A percentile compares a stretch with the other conserved stretches of the same genome.
phyloP scores from a whole-genome alignment of 129 eudicot genomes.

The Rutidosis leptorrhynchoides region DNA sequence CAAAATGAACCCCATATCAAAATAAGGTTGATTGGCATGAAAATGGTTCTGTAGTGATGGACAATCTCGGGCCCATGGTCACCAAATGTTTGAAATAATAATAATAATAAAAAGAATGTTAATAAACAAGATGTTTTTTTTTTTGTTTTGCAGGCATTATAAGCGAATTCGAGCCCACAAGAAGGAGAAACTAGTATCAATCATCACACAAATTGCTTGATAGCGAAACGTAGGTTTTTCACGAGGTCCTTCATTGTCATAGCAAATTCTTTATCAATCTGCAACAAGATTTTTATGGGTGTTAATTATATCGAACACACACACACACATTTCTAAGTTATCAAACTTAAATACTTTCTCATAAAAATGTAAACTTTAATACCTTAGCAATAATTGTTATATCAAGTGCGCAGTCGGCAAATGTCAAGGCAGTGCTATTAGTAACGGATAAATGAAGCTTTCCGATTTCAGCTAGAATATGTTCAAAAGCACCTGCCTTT shows the following conservation, averaged over 20 bases:
- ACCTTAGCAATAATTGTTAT: slow-evolving; percentile 67
- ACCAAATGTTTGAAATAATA: slow-evolving; percentile 12
- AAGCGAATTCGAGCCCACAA: slow-evolving; percentile 10
- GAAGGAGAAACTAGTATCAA: slow-evolving; percentile 6
- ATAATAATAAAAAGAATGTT: slow-evolving; percentile 17
- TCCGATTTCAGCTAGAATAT: slow-evolving; percentile 52
- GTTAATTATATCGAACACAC: neutral
- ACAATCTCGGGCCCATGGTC: slow-evolving; percentile 32
- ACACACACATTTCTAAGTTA: neutral
- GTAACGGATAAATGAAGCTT: slow-evolving; percentile 59
- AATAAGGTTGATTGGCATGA: slow-evolving; percentile 32
- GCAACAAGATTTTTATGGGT: slow-evolving; percentile 27
- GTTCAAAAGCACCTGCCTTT: slow-evolving; percentile 52
- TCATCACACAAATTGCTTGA: slow-evolving; percentile 43
- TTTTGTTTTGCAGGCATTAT: slow-evolving; percentile 2
- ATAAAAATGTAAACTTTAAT: slow-evolving; percentile 19
- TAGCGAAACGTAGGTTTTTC: slow-evolving; percentile 49
- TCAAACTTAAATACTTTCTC: neutral
- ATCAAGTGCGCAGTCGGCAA: slow-evolving; percentile 60
- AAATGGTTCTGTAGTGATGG: slow-evolving; percentile 43
- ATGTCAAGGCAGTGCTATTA: slow-evolving; percentile 54
- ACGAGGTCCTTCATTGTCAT: slow-evolving; percentile 58
- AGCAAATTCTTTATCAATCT: slow-evolving; percentile 59
- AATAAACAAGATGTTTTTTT: slow-evolving; percentile 14
- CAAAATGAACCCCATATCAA: slow-evolving; percentile 63